These are phyloP conservation scores for Fonsecaea erecta DNA, from an alignment of 2,329 filamentous ascomycete species.

Conservation along the genomic window DNA sequence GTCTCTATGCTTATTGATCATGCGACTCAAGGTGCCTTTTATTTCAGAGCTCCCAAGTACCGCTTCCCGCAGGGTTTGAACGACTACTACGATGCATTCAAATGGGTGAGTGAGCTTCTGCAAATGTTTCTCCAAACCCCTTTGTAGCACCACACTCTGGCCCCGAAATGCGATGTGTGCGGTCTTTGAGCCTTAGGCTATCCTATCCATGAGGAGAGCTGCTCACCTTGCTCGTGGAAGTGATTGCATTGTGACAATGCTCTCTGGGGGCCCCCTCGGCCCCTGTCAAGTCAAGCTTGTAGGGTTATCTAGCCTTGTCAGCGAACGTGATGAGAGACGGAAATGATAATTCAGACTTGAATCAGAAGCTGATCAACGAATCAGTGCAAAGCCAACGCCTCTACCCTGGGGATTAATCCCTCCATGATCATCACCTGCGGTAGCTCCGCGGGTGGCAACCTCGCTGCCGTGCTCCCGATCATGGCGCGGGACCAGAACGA, in stretches of 20 bases:
- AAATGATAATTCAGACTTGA: too few species aligned
- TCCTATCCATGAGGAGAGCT: neutral
- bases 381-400: constrained; percentile 2
- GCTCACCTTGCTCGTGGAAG: neutral
- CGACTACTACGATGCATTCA: constrained; percentile 36
- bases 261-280: neutral
- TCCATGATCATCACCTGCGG: constrained; percentile 6
- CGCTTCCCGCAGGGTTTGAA: constrained; percentile 35
- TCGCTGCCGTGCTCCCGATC: constrained; percentile 3
- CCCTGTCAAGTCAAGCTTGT: neutral
- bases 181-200: neutral
- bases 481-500: neutral
- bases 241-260: neutral
- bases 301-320: neutral
- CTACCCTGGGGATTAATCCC: constrained; percentile 1
- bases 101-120: neutral
- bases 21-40: neutral
- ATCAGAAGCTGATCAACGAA: too few species aligned
- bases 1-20: too few species aligned
- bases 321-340: neutral
- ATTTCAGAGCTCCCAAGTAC: constrained; percentile 35
- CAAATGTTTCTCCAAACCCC: neutral
- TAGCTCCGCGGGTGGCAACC: constrained; percentile 3
- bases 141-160: too few species aligned
- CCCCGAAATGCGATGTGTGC: too few species aligned